Base-by-base conservation (phyloP, 495 filamentous ascomycete genomes). In the Trichoderma parareesei region DNA sequence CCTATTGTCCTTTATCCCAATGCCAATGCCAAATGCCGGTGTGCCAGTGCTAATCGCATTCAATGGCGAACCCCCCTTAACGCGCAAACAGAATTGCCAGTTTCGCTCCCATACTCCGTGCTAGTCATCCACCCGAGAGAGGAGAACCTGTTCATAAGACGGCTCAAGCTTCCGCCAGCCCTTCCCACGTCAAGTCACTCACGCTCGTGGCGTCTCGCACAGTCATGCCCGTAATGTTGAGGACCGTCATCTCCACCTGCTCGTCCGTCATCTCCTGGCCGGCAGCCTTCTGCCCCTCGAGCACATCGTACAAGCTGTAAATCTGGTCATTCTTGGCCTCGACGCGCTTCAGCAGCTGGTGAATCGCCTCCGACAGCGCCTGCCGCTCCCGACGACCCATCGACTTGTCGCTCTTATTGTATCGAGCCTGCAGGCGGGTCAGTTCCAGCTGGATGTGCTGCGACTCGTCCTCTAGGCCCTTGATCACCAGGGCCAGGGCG, bases 321-420 rank as follows among this genome's bases (percentile, higher is more conserved):
- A 97, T 87, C 71, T 95, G 90, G 65, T 92, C 90, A n/a, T 87
- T 84, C 73, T 93, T 93, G 66, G 81, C 78, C 71, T 94, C 90
- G 49, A 93, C 85, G 63, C 84, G 82, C 61, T 78, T 78, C 43
- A 88, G 72, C 37, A 93, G 66, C 64, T 79, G 78, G 68, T 87
- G 83, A 46, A 95, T 88, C 68, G 87, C 85, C 37, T 73, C 78
- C 65, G 85, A 78, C 41, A 93, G 67, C 10, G 79, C 75, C 69
- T 87, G 88, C 61, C 93, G 84, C 69, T 87, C 82, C 11, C 72
- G 70, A 46, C 85, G 82, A 71, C 87, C 89, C 38, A 91, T 72
- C 20, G 88, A 84, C 37, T 86, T 83, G 71, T 97, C 88, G 41
- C 87, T 82, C 46, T 78, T 78, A 69, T 88, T 85, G 75, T 92